These are phyloP conservation scores for Mycena vulgaris DNA, from an alignment of 768 basidiomycete species.

Conservation along the genomic window DNA sequence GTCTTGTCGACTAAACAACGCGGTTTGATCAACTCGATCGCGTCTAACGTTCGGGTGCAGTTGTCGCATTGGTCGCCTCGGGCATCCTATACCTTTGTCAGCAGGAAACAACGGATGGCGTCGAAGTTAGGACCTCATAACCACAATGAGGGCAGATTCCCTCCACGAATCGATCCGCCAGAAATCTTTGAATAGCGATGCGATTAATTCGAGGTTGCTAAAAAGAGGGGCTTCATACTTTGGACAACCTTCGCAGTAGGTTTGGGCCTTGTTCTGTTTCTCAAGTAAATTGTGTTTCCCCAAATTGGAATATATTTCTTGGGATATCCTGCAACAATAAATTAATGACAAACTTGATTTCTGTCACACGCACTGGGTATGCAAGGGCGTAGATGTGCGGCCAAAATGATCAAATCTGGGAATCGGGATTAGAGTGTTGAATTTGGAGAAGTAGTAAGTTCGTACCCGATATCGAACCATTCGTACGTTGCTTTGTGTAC, in stretches of 20 bases:
- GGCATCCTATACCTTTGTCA: conserved; percentile 74
- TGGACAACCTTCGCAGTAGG: conserved; percentile 93
- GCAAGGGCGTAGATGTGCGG: conserved; percentile 90
- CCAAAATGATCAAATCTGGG: conserved; percentile 95
- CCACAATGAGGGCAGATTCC: conserved; percentile 97
- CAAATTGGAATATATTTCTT: conserved; percentile 90
- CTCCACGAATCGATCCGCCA: conserved; percentile 98
- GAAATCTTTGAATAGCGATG: conserved; percentile 68
- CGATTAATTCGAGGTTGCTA: not conserved
- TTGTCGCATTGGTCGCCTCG: conserved; percentile 98
- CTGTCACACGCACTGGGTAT: conserved; percentile 79
- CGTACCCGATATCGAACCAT: conserved; percentile 97
- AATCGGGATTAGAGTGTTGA: conserved; percentile 12
- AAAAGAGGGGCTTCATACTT: conserved; percentile 56
- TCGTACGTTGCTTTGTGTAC: conserved; percentile 94
- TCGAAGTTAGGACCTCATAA: conserved; percentile 71
- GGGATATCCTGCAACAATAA: conserved; percentile 78
- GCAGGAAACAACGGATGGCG: not conserved
- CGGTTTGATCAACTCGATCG: conserved; percentile 94
- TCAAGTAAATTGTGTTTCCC: conserved; percentile 83
- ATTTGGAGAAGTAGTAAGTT: not conserved
- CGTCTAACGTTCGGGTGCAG: conserved; percentile 93
- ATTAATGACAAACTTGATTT: not conserved
- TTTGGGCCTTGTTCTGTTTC: conserved; percentile 91
- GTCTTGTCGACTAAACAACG: conserved; percentile 90